A percentile compares a stretch with the other conserved stretches of the same genome.
Conservation (phyloP, 1,284 basidiomycete genomes). For the Apiotrichum montevideense region DNA sequence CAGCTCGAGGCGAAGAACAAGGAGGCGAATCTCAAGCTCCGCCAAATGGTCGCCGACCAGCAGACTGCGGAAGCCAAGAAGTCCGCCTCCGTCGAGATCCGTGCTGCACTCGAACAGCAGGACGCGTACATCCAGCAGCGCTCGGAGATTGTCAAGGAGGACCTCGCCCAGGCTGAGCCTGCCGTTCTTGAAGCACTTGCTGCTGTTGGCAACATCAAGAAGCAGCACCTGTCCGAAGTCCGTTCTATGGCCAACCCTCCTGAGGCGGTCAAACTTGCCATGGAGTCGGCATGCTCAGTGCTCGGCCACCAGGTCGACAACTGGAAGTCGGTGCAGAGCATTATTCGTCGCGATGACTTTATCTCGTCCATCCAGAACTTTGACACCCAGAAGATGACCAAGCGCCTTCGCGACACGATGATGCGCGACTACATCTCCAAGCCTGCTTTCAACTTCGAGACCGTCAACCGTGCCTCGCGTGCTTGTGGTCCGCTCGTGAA, state of each 20-base stretch:
- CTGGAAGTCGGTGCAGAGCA: slow-evolving; percentile 93
- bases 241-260: slow-evolving; percentile 98
- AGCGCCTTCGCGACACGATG: slow-evolving; percentile 82
- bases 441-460: slow-evolving; percentile 91
- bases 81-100: slow-evolving; percentile 89
- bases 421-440: slow-evolving; percentile 87
- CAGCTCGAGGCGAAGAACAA: slow-evolving; percentile 89
- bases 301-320: slow-evolving; percentile 90
- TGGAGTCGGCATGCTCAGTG: slow-evolving; percentile 97
- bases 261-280: slow-evolving; percentile 92
- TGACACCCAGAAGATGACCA: slow-evolving; percentile 91
- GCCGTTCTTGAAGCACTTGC: slow-evolving; percentile 91
- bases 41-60: slow-evolving; percentile 97
- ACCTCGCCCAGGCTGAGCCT: slow-evolving; percentile 95
- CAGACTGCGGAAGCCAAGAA: slow-evolving; percentile 99
- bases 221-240: slow-evolving; percentile 94
- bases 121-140: slow-evolving; percentile 85
- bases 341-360: slow-evolving; percentile 96
- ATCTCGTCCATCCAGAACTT: slow-evolving; percentile 96
- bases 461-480: slow-evolving; percentile 88
- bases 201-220: slow-evolving; percentile 95
- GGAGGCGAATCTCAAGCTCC: slow-evolving; percentile 94
- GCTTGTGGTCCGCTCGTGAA: slow-evolving; percentile 98
- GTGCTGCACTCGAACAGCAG: slow-evolving; percentile 84
- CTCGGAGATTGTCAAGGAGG: slow-evolving; percentile 80